Evolutionary conservation across 768 basidiomycete genomes (phyloP), one percentile per base, ranked within the genome.

Genomic region (Macrolepiota fuliginosa): DNA sequence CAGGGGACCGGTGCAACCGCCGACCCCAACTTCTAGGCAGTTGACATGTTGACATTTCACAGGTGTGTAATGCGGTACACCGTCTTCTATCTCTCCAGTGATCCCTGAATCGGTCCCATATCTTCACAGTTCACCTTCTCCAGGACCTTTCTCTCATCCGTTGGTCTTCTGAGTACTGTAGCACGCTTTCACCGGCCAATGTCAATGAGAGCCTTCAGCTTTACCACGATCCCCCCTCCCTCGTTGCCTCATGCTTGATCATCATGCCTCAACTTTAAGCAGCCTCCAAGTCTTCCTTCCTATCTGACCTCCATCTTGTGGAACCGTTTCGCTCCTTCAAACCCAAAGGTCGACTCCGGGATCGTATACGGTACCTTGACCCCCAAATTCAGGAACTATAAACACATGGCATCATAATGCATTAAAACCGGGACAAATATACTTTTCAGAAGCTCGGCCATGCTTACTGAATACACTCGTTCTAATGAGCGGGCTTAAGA

Each of bases 211-310:
- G 42, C 32, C n/a, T 15, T 19, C 27, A 46, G 27, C 6, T 10
- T 29, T 19, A 50, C 49, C 58, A 42, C 51, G 25, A 11, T 36
- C 52, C 50, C 58, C 29, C 35, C 27, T 10, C 29, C 57, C 57
- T 51, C 22, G 32, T 17, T 35, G 35, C 59, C 52, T 54, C 59
- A 52, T 35, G 52, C 27, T 29, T 27, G 32, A 45, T 42, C 42
- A 24, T 53, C 40, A 19, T 51, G 35, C 51, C 29, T 32, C 29
- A 32, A 32, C 29, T 32, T 32, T 32, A 54, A 13, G 22, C 39
- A 27, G n/a, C n/a, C 6, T 15, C 11, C 37, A 11, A 52, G 58
- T 9, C 50, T 61, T 61, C 59, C 46, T 61, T 47, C 59, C 45
- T 36, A 61, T 61, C 52, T 49, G 54, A 46, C 40, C 35, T 19